phyloP scores from a whole-genome alignment of 257 asterid genomes.

The Apocynum venetum region DNA sequence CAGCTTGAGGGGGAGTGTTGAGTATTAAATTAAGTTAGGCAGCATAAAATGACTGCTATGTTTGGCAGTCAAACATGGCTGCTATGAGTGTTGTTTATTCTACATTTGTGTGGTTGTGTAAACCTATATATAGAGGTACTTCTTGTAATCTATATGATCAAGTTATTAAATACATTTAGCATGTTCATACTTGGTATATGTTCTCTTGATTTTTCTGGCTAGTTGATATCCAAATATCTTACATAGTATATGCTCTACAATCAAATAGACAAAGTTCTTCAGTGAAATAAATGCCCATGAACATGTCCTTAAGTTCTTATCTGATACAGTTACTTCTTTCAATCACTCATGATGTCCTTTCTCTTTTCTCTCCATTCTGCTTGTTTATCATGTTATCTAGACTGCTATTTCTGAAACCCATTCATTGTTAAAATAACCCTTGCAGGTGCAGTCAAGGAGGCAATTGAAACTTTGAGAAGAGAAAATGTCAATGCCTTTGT shows the following conservation, averaged over 20 bases:
- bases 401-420: neutral
- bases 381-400: neutral
- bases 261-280: neutral
- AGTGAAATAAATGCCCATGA: neutral
- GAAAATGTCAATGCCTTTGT: slow-evolving; percentile 82
- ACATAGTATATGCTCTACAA: neutral
- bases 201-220: neutral
- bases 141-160: no score
- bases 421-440: neutral
- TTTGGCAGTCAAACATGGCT: no score
- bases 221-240: neutral
- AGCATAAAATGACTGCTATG: no score
- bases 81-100: no score
- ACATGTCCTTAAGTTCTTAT: neutral
- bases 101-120: no score
- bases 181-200: neutral
- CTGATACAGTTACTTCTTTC: neutral
- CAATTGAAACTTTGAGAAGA: slow-evolving; percentile 73
- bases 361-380: neutral
- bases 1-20: no score
- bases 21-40: no score
- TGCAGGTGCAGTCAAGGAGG: slow-evolving; percentile 86
- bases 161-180: no score
- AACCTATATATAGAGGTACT: no score
- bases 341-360: neutral